Evolutionary conservation across 1,284 basidiomycete species (phyloP), one percentile per base, ranked within the genome.

Genomic region (Erythrobasidium hasegawianum): DNA sequence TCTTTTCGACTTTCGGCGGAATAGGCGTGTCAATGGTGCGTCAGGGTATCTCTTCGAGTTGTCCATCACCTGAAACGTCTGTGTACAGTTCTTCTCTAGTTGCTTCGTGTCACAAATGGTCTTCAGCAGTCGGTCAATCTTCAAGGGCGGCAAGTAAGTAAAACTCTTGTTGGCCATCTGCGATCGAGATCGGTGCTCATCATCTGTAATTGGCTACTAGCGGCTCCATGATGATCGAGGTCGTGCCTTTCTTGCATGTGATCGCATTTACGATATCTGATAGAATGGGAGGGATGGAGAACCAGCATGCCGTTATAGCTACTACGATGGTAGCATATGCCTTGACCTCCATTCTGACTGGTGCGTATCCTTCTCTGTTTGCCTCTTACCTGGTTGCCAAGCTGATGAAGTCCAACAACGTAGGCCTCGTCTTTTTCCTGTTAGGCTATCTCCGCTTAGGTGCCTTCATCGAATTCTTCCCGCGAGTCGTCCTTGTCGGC

Each of bases 151-250:
- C 8, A 56, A 65, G 20, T 59, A 20, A 13, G 71, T 71, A 22
- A 5, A 1, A 43, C 7, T 14, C 33, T 11, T n/a, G 13, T 50
- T 22, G 11, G 47, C 13, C 13, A n/a, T 13, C 47, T 10, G 47
- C 22, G 13, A 50, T 22, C 20, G 22, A 11, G 13, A 10, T 11
- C 10, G 47, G 10, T 10, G 10, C 11, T 20, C 10, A 11, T 11
- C 13, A 50, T 50, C 9, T 50, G 13, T 11, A n/a, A n/a, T 41
- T 10, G 22, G 16, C n/a, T 2, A 9, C 1, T 0, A 97, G 96
- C 78, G 93, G 93, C 9, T 94, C 89, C 61, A 97, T 97, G 93
- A 96, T 97, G 92, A 97, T 97, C 70, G 94, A 97, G 77, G 90
- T 93, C 11, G 90, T 96, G 86, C 94, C 95, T 0, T 97, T 97